Conservation (phyloP, 2,329 filamentous ascomycete genomes). For the Daldinia sp. region DNA sequence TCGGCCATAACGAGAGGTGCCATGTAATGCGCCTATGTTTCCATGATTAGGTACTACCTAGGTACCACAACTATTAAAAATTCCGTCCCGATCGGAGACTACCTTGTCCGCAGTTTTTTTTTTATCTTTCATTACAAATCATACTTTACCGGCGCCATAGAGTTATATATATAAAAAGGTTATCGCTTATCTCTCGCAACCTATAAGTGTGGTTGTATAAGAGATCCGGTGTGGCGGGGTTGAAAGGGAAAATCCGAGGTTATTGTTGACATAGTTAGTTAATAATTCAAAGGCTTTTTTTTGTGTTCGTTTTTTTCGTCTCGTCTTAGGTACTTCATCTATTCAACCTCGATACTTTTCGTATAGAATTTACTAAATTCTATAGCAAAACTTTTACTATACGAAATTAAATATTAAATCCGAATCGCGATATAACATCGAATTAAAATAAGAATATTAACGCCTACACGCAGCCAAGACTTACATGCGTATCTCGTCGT, state of each 20-base stretch:
- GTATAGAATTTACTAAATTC: too few species aligned
- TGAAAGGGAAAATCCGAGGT: too few species aligned
- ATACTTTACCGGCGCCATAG: neutral
- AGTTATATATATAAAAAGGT: neutral
- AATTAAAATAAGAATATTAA: constrained; percentile 3
- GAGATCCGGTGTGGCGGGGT: neutral
- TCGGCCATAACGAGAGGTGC: neutral
- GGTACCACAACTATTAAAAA: constrained; percentile 4
- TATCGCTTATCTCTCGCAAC: constrained; percentile 5
- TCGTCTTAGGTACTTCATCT: too few species aligned
- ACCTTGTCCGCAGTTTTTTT: constrained; percentile 5
- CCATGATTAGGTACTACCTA: too few species aligned
- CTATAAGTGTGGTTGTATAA: neutral
- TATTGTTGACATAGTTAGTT: too few species aligned
- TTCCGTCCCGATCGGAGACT: constrained; percentile 12
- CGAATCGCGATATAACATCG: neutral
- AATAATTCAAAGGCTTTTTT: too few species aligned
- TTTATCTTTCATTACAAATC: constrained; percentile 22
- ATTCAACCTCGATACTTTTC: neutral
- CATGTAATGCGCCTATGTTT: neutral
- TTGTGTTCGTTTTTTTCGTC: too few species aligned
- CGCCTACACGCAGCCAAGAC: neutral
- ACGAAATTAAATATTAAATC: too few species aligned
- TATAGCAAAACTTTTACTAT: too few species aligned
- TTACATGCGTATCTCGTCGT: neutral